phyloP scores from a whole-genome alignment of 2,329 filamentous ascomycete genomes.

The Arachnomyces sp. region DNA sequence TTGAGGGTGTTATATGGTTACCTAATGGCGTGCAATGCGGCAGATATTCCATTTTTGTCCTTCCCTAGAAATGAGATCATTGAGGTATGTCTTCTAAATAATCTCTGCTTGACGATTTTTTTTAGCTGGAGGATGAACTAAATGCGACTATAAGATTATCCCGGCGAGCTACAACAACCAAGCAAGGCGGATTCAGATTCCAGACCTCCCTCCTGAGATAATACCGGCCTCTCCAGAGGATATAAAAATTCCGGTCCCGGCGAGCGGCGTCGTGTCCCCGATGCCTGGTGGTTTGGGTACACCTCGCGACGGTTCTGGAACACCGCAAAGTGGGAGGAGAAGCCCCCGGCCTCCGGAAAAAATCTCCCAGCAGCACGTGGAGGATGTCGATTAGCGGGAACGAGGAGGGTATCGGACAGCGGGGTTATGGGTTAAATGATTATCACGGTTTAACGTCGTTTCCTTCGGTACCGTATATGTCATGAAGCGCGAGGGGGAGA shows the following conservation, averaged over 20 bases:
- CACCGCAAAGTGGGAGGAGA: slow-evolving; percentile 35
- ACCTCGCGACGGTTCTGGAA: slow-evolving; percentile 33
- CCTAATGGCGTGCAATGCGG: slow-evolving; percentile 95
- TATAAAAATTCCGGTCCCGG: slow-evolving; percentile 67
- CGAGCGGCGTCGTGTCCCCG: slow-evolving; percentile 43
- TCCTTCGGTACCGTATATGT: background rate
- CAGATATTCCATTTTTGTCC: slow-evolving; percentile 83
- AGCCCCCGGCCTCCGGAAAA: slow-evolving; percentile 38
- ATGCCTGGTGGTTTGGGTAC: slow-evolving; percentile 35
- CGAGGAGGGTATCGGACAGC: slow-evolving; percentile 3
- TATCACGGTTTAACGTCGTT: background rate
- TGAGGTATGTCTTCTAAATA: slow-evolving; percentile 49
- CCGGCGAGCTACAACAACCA: slow-evolving; percentile 96
- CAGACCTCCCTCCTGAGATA: slow-evolving; percentile 55
- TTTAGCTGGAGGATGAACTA: background rate
- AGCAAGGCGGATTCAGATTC: slow-evolving; percentile 82
- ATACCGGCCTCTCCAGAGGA: slow-evolving; percentile 74
- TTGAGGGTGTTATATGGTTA: slow-evolving; percentile 94
- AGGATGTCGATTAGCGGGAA: slow-evolving; percentile 33
- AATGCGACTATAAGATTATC: slow-evolving; percentile 57
- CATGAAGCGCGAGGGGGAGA: background rate
- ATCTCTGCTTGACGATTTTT: slow-evolving; percentile 2
- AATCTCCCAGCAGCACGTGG: slow-evolving; percentile 38
- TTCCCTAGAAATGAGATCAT: slow-evolving; percentile 98
- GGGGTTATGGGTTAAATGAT: slow-evolving; percentile 2